Base-by-base conservation (phyloP, 495 filamentous ascomycete genomes). In the Trichocladium antarcticum region DNA sequence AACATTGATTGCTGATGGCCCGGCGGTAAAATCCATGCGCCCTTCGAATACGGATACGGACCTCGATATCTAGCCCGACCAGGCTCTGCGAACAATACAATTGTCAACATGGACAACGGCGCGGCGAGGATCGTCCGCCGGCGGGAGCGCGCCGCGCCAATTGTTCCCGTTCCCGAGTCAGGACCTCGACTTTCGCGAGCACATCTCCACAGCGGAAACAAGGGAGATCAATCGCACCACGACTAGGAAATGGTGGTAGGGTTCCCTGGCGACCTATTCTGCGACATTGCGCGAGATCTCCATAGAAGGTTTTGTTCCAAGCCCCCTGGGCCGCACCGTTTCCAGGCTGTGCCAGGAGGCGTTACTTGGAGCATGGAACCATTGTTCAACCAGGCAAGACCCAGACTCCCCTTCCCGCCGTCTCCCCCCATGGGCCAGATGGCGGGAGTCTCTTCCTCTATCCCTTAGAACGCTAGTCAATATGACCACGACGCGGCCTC, bases 291-390 rank as follows among this genome's bases (percentile, higher is more conserved):
- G 47, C 22, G 31, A 42, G 22, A 43, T 31, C 21, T 6, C 32
- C 15, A 37, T 6, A 40, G 4, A 27, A 27, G 24, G 53, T 57
- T 56, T 57, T 50, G 44, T 54, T 51, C 47, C 32, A n/a, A 31
- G 14, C 45, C 50, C 31, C 49, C 40, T 51, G 37, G 31, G 22
- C 42, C 44, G 62, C 60, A 61, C 64, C 56, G 64, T 54, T 57
- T 56, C n/a, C n/a, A n/a, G n/a, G n/a, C n/a, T n/a, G n/a, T n/a
- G n/a, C n/a, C n/a, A n/a, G n/a, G n/a, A n/a, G n/a, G n/a, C n/a
- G n/a, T n/a, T n/a, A n/a, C n/a, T n/a, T n/a, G n/a, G n/a, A n/a
- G n/a, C n/a, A n/a, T n/a, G n/a, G n/a, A n/a, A n/a, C n/a, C n/a
- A n/a, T n/a, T n/a, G n/a, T n/a, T n/a, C n/a, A n/a, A n/a, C n/a